Evolutionary conservation across 805 yeast genomes (phyloP).

Genomic region (Danielozyma ontarioensis): DNA sequence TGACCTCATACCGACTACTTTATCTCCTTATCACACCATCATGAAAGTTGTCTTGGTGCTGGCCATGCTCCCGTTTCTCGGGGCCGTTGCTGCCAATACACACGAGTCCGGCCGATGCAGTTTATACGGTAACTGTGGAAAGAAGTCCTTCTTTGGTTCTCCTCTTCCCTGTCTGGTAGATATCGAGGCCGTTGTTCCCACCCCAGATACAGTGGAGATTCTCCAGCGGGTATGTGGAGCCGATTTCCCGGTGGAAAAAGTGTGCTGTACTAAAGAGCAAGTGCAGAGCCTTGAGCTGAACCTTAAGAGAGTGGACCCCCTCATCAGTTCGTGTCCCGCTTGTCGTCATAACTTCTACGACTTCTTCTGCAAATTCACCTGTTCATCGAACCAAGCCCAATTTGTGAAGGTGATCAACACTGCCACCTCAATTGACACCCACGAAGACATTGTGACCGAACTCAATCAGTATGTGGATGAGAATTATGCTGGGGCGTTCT

Average conservation of each 20-base stretch:
- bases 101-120: slow-evolving; percentile 48
- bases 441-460: slow-evolving; percentile 62
- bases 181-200: slow-evolving; percentile 43
- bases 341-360: slow-evolving; percentile 81
- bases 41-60: too few species aligned
- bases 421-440: slow-evolving; percentile 43
- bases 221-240: slow-evolving; percentile 68
- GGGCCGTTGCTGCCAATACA: too few species aligned
- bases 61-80: too few species aligned
- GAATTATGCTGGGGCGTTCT: slow-evolving; percentile 58
- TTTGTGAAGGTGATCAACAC: slow-evolving; percentile 66
- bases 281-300: slow-evolving; percentile 44
- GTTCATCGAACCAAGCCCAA: slow-evolving; percentile 76
- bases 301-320: slow-evolving; percentile 34
- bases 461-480: slow-evolving; percentile 58
- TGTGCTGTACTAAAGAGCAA: slow-evolving; percentile 74
- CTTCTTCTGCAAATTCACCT: slow-evolving; percentile 82
- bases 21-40: too few species aligned
- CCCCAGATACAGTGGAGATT: slow-evolving; percentile 37
- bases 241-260: slow-evolving; percentile 47
- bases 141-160: slow-evolving; percentile 70
- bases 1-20: too few species aligned
- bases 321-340: slow-evolving; percentile 69
- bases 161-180: slow-evolving; percentile 74
- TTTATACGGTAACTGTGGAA: slow-evolving; percentile 68